These are phyloP conservation scores for Austroboletus festivus DNA, from an alignment of 768 basidiomycete genomes.

Conservation along the genomic window DNA sequence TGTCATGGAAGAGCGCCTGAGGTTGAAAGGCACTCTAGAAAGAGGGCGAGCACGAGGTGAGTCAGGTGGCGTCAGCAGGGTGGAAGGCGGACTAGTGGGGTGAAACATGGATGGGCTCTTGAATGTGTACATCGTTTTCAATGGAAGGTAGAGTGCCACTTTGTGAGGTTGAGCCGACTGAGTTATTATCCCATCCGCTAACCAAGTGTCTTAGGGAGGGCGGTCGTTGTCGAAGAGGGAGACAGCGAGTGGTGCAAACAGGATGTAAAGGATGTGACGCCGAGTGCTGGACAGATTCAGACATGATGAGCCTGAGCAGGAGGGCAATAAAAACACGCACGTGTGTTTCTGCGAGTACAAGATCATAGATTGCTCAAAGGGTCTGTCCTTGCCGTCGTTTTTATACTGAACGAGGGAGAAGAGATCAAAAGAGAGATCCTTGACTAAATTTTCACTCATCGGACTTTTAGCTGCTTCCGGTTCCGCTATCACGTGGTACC, in stretches of 20 bases:
- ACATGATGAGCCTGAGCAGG: too few species aligned
- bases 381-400: neutral
- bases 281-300: too few species aligned
- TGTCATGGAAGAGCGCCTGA: conserved; percentile 50
- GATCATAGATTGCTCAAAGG: conserved; percentile 49
- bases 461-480: neutral
- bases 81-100: conserved; percentile 59
- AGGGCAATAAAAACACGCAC: conserved; percentile 10
- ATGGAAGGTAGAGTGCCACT: conserved; percentile 1
- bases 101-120: conserved; percentile 67
- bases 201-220: conserved; percentile 60
- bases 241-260: conserved; percentile 56
- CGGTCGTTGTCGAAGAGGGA: conserved; percentile 67
- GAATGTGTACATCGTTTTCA: conserved; percentile 58
- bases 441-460: neutral
- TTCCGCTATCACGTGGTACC: neutral
- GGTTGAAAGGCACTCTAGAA: conserved; percentile 58
- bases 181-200: conserved; percentile 44
- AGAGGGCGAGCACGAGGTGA: conserved; percentile 46
- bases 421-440: conserved; percentile 15
- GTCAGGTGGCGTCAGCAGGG: conserved; percentile 46
- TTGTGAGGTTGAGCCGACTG: conserved; percentile 27
- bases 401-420: conserved; percentile 5
- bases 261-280: conserved; percentile 42
- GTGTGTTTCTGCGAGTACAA: conserved; percentile 37